Percentiles rank a stretch among this genome's conserved stretches.
phyloP scores from a whole-genome alignment of 208 protist species.

The Trypanosoma avium region DNA sequence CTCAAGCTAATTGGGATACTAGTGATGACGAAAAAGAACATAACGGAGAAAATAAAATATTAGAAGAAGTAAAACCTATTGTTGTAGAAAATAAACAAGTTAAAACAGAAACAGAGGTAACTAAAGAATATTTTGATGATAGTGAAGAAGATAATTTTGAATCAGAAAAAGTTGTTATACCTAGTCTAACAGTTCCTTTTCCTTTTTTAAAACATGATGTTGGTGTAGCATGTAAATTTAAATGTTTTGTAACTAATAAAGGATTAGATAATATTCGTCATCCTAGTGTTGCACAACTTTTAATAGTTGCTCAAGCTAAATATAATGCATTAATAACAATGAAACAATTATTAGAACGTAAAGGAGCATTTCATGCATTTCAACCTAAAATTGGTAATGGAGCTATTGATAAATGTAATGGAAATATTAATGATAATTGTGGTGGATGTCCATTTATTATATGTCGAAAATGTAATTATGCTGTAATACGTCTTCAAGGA shows the following conservation, averaged over 20 bases:
- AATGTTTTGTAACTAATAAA: constrained; percentile 71
- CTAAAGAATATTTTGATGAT: constrained; percentile 54
- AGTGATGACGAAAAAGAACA: constrained; percentile 9
- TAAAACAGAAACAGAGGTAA: not conserved
- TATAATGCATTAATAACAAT: constrained; percentile 21
- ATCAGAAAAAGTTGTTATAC: not conserved
- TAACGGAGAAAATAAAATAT: not conserved
- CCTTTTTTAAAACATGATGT: constrained; percentile 34
- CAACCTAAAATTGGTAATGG: constrained; percentile 62
- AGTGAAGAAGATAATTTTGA: constrained; percentile 33
- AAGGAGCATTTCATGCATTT: constrained; percentile 70
- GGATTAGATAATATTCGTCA: constrained; percentile 27
- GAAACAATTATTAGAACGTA: constrained; percentile 33
- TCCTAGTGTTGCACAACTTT: constrained; percentile 42
- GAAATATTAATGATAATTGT: constrained; percentile 20
- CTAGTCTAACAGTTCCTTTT: constrained; percentile 59
- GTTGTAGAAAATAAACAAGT: not conserved
- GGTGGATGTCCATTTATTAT: constrained; percentile 75
- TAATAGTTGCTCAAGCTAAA: constrained; percentile 32
- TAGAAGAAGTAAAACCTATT: not conserved
- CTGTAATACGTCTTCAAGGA: constrained; percentile 75
- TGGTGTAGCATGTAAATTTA: constrained; percentile 36
- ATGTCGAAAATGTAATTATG: constrained; percentile 77
- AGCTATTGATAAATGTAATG: constrained; percentile 41
- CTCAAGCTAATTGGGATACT: constrained; percentile 22